Evolutionary conservation across 495 filamentous ascomycete genomes (phyloP), one percentile per base, ranked within the genome.

Genomic region (Ascodesmis nigricans): DNA sequence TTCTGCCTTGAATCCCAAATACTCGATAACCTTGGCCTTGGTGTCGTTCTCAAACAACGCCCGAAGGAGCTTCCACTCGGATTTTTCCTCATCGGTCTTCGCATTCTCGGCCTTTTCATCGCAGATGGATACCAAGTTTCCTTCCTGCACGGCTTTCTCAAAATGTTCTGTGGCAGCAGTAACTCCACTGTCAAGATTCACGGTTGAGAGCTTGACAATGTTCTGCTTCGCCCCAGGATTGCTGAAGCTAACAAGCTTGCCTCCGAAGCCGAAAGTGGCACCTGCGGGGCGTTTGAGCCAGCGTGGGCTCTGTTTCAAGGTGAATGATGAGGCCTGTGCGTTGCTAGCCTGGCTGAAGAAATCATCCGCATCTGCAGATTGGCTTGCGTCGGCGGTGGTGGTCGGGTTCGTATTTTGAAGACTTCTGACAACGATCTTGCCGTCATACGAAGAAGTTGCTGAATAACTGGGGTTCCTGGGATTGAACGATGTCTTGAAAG

Each of bases 381-480:
- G 61, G 41, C 63, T 61, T 1, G 56, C 49, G 9, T 56, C 53
- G 10, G 29, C 18, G 21, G 30, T 33, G 11, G 57, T 49, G 52
- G 78, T 75, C 6, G 67, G 59, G 31, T 73, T 69, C 14, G 82
- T 91, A 49, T 82, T 92, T 49, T 99, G 87, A 23, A 91, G 65
- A 6, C 84, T 83, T 45, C 92, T 83, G 15, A 99, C 62, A 10
- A 73, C 71, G 42, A 99, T 90, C 55, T 80, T 90, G 27, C 90
- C 87, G 50, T 95, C 87, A 43, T 95, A 95, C 2, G 84, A 91
- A 11, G 90, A 90, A 6, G 84, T 93, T 4, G 87, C 87, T 17
- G 84, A 73, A 38, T 93, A 65, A 44, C 68, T 74, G 4, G 87
- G 90, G 55, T 95, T 90, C 44, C 76, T 68, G 13, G 90, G 87